Base-by-base conservation (phyloP, 1,284 basidiomycete species). In the Ustilago loliicola region DNA sequence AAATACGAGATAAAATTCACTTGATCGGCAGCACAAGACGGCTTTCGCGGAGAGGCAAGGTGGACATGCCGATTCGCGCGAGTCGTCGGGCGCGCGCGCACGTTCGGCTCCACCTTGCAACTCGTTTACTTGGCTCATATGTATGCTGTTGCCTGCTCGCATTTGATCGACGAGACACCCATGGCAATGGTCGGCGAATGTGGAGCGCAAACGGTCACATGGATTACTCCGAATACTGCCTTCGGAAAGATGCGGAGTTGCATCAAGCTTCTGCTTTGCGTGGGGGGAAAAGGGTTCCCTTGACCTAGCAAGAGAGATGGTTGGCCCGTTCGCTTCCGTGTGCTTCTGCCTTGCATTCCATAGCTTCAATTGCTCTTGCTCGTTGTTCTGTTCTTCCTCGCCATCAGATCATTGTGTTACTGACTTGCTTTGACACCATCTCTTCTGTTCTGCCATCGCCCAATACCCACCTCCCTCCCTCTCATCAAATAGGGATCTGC, bases 241-340 rank as follows among this genome's bases (percentile, higher is more conserved):
- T 29, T 66, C 68, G 69, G 66, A 77, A 66, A 76, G 67, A 66
- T 69, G 73, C 73, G 67, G 73, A 50, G 23, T 29, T 70, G 66
- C 64, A 70, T 70, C 27, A 53, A 42, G 57, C 23, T 21, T 40
- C 21, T 42, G 11, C 32, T 32, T 6, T 54, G 32, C 19, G 52
- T 15, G 32, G 30, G 29, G 29, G 23, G 3, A 9, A 6, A 51
- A 51, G 23, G 29, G 19, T 34, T 13, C 52, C n/a, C n/a, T n/a
- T n/a, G n/a, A n/a, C 5, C 3, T 53, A 32, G 51, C 17, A 25
- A 19, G 29, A n/a, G n/a, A n/a, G n/a, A n/a, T 19, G 42, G 45
- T 64, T 72, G 70, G 70, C 54, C 69, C 69, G 69, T 72, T 66
- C 69, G 63, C 69, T 47, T 47, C 50, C 38, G 30, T 47, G 21